These are phyloP conservation scores for Neophaeococcomyces mojaviensis DNA, from an alignment of 2,329 filamentous ascomycete species.

Conservation along the genomic window DNA sequence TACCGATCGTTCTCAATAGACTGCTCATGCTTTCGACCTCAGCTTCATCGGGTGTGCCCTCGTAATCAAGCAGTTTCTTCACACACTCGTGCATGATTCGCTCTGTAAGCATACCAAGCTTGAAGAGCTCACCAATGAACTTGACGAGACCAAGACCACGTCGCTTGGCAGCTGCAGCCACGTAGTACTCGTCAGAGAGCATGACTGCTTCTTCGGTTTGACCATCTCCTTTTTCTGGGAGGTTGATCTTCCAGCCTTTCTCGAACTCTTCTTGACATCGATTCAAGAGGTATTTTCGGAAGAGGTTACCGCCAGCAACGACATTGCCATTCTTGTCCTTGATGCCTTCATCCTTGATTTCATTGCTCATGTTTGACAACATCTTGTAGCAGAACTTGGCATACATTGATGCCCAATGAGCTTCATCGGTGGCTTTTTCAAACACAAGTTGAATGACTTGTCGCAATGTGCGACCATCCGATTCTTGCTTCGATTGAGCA, in stretches of 20 bases:
- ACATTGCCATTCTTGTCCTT: conserved; percentile 81
- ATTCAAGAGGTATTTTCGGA: conserved; percentile 98
- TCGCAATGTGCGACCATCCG: conserved; percentile 84
- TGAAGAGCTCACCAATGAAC: conserved; percentile 99
- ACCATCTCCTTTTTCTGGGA: conserved; percentile 70
- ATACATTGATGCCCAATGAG: conserved; percentile 98
- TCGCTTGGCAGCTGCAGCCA: conserved; percentile 87
- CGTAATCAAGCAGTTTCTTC: conserved; percentile 91
- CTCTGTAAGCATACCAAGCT: conserved; percentile 95
- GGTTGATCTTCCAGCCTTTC: conserved; percentile 87
- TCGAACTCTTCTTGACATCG: conserved; percentile 98
- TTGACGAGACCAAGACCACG: conserved; percentile 95
- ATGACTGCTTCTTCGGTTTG: conserved; percentile 65
- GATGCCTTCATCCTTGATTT: conserved; percentile 93
- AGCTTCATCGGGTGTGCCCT: conserved; percentile 85
- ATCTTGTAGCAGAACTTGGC: conserved; percentile 97
- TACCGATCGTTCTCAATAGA: conserved; percentile 83
- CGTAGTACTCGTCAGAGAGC: conserved; percentile 94
- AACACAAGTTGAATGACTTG: conserved; percentile 99
- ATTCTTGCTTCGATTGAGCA: conserved; percentile 89
- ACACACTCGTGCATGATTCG: conserved; percentile 99
- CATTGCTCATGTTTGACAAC: conserved; percentile 88
- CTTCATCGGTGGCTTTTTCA: conserved; percentile 97
- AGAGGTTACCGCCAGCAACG: conserved; percentile 84
- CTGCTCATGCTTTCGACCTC: conserved; percentile 94